A percentile compares a stretch with the other conserved stretches of the same genome.
Conservation (phyloP, 352 stramenopile species). For the Phytophthora pseudosyringae region DNA sequence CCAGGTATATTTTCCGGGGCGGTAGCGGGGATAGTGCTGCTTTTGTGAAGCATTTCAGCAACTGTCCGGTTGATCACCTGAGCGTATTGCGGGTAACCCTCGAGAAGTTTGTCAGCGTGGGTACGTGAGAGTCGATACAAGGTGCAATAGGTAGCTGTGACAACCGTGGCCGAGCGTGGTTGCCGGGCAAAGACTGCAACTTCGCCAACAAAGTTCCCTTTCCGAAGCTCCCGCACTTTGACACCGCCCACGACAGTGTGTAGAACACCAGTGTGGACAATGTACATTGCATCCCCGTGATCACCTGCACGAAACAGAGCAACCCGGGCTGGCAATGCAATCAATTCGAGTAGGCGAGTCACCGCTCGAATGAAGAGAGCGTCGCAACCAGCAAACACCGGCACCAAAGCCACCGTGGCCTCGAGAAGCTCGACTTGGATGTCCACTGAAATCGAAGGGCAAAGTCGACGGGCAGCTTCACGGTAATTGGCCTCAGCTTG, state of each 20-base stretch:
- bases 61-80: slow-evolving; percentile 51
- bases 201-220: slow-evolving; percentile 73
- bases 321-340: slow-evolving; percentile 60
- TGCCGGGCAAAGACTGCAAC: slow-evolving; percentile 69
- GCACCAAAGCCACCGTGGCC: slow-evolving; percentile 55
- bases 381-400: slow-evolving; percentile 67
- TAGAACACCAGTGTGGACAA: slow-evolving; percentile 68
- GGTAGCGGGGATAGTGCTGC: slow-evolving; percentile 3
- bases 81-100: slow-evolving; percentile 58
- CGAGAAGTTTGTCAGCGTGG: slow-evolving; percentile 58
- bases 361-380: slow-evolving; percentile 65
- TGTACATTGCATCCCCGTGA: slow-evolving; percentile 76
- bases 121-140: slow-evolving; percentile 61
- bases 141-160: slow-evolving; percentile 71
- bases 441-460: slow-evolving; percentile 71
- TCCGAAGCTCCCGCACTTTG: slow-evolving; percentile 73
- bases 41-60: slow-evolving; percentile 49
- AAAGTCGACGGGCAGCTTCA: slow-evolving; percentile 61
- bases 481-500: slow-evolving; percentile 68
- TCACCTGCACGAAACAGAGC: slow-evolving; percentile 65
- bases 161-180: slow-evolving; percentile 64
- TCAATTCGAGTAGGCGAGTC: slow-evolving; percentile 59
- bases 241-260: slow-evolving; percentile 63
- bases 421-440: slow-evolving; percentile 74
- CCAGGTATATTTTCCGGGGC: background rate